phyloP scores from a whole-genome alignment of 2,329 filamentous ascomycete species.

The Fusarium setosum region DNA sequence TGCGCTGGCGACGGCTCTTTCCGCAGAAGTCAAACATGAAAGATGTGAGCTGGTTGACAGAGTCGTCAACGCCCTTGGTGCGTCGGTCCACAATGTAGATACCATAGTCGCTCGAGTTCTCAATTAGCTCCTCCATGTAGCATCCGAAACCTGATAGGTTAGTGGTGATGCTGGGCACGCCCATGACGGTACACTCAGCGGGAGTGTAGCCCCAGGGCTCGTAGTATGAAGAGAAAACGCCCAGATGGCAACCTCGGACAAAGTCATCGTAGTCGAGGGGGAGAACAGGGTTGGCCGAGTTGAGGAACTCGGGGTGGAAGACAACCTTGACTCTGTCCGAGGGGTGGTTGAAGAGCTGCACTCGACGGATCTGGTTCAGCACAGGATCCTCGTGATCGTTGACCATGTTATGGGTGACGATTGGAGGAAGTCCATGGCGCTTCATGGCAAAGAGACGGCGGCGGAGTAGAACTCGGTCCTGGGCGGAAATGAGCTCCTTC shows the following conservation, averaged over 20 bases:
- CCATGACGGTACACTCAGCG: constrained; percentile 98
- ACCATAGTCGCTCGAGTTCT: constrained; percentile 97
- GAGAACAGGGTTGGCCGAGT: constrained; percentile 93
- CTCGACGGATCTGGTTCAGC: constrained; percentile 93
- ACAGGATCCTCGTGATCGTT: constrained; percentile 95
- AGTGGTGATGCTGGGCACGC: constrained; percentile 96
- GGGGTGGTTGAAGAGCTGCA: constrained; percentile 97
- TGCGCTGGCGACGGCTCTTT: constrained; percentile 95
- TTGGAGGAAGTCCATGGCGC: constrained; percentile 86
- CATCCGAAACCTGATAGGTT: constrained; percentile 98
- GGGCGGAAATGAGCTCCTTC: constrained; percentile 92
- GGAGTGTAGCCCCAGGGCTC: constrained; percentile 99
- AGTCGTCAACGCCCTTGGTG: constrained; percentile 95
- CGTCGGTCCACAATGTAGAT: constrained; percentile 99
- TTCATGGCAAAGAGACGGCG: constrained; percentile 97
- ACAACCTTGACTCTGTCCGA: constrained; percentile 96
- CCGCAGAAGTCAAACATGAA: constrained; percentile 91
- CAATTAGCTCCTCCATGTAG: constrained; percentile 99
- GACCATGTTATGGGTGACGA: constrained; percentile 99
- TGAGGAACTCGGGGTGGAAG: constrained; percentile 98
- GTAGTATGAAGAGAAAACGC: constrained; percentile 97
- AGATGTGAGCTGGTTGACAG: constrained; percentile 91
- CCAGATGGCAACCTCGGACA: constrained; percentile 94
- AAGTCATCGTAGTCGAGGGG: constrained; percentile 99
- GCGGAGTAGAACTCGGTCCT: constrained; percentile 92